Percentiles rank a stretch among this genome's conserved stretches.
phyloP scores from a whole-genome alignment of 805 yeast genomes.

The Metschnikowia dekortorum region DNA sequence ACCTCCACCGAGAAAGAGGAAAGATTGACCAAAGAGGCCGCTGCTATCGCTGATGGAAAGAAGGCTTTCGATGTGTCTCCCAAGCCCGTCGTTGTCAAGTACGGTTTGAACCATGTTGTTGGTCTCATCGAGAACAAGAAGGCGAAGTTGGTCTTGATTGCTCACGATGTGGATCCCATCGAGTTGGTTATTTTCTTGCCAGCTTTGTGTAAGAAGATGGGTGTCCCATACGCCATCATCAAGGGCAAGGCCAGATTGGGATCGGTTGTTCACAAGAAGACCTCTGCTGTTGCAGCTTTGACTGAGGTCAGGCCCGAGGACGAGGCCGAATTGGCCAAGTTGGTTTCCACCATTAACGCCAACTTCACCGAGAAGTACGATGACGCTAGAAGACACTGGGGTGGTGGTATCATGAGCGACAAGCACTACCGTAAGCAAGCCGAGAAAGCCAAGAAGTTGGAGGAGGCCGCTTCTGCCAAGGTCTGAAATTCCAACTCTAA shows the following conservation, averaged over 20 bases:
- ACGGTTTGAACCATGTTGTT: slow-evolving; percentile 99
- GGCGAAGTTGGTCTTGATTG: slow-evolving; percentile 94
- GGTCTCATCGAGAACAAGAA: slow-evolving; percentile 97
- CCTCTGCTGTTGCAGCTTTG: slow-evolving; percentile 94
- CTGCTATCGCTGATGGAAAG: slow-evolving; percentile 98
- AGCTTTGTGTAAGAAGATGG: slow-evolving; percentile 99
- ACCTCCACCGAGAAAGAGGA: slow-evolving; percentile 96
- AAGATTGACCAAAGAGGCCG: slow-evolving; percentile 98
- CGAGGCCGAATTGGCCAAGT: slow-evolving; percentile 89
- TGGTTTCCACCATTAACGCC: slow-evolving; percentile 87
- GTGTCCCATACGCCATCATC: slow-evolving; percentile 97
- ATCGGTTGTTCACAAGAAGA: slow-evolving; percentile 94
- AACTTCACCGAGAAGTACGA: slow-evolving; percentile 94
- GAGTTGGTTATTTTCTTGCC: slow-evolving; percentile 97
- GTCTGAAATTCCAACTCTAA: neutral
- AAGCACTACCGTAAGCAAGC: slow-evolving; percentile 85
- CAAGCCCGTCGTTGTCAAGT: slow-evolving; percentile 95
- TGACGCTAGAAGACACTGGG: slow-evolving; percentile 98
- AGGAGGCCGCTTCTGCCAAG: slow-evolving; percentile 22
- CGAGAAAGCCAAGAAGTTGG: slow-evolving; percentile 64
- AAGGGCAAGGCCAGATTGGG: slow-evolving; percentile 99
- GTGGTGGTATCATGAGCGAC: slow-evolving; percentile 98
- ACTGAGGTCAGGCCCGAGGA: slow-evolving; percentile 99
- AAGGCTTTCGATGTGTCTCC: slow-evolving; percentile 93
- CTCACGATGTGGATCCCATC: slow-evolving; percentile 98